Percentiles rank a stretch among this genome's conserved stretches.
These are phyloP conservation scores for Diplosphaera chodatii DNA, from an alignment of 139 green algal species.

Conservation along the genomic window DNA sequence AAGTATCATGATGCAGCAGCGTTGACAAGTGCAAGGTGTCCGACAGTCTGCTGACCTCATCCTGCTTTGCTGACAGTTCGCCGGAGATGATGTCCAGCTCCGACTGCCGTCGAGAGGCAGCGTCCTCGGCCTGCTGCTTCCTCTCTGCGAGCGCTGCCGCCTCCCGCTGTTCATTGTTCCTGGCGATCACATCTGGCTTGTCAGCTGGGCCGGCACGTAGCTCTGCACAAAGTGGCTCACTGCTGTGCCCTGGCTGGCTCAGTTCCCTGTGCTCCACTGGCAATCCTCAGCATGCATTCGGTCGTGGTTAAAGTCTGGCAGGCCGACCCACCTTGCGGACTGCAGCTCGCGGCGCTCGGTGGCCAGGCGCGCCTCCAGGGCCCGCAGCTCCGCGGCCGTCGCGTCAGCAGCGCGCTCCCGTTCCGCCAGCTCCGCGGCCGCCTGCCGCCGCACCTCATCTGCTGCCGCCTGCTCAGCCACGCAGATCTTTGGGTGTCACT, in stretches of 20 bases:
- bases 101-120: not conserved
- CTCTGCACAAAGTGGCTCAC: too few species aligned
- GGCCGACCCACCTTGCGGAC: slow-evolving; percentile 2
- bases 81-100: not conserved
- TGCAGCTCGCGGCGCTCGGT: not conserved
- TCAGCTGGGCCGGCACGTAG: too few species aligned
- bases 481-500: not conserved
- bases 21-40: too few species aligned
- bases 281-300: slow-evolving; percentile 2
- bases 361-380: not conserved
- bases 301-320: not conserved
- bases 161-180: not conserved
- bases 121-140: not conserved
- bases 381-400: not conserved
- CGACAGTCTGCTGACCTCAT: slow-evolving; percentile 1
- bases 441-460: not conserved
- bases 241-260: too few species aligned
- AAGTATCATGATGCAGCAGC: too few species aligned
- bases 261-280: too few species aligned
- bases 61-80: slow-evolving; percentile 3
- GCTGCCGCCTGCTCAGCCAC: not conserved
- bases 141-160: not conserved
- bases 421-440: not conserved
- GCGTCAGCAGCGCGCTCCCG: not conserved
- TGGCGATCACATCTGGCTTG: too few species aligned